Conservation (phyloP, 1,284 basidiomycete species). For the Rugosomyces carneus region DNA sequence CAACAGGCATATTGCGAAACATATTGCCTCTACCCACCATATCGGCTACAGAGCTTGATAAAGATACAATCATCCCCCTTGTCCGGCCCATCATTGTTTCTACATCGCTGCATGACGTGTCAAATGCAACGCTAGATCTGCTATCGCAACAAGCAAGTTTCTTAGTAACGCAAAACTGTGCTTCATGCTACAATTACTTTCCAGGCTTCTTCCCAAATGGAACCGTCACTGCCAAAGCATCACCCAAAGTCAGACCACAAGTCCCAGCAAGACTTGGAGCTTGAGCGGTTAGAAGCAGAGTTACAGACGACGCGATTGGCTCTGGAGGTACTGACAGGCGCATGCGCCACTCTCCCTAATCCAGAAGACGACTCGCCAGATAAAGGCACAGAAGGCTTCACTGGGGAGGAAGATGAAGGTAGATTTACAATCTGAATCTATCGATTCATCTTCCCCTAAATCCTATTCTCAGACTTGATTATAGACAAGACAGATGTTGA, state of each 20-base stretch:
- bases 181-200: not conserved
- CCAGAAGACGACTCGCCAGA: conserved; percentile 38
- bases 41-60: conserved; percentile 62
- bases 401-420: conserved; percentile 24
- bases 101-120: conserved; percentile 50
- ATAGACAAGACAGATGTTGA: conserved; percentile 26
- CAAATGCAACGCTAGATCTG: conserved; percentile 48
- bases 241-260: conserved; percentile 70
- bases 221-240: conserved; percentile 54
- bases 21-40: conserved; percentile 62
- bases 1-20: conserved; percentile 69
- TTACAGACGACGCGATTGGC: conserved; percentile 73
- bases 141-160: conserved; percentile 44
- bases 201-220: conserved; percentile 46
- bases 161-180: not conserved
- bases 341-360: conserved; percentile 85
- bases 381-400: conserved; percentile 28
- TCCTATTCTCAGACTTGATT: conserved; percentile 16
- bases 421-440: not conserved
- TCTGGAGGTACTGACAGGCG: conserved; percentile 80
- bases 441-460: not conserved
- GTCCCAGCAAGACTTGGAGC: conserved; percentile 56
- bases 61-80: conserved; percentile 68
- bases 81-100: conserved; percentile 64
- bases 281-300: conserved; percentile 70